phyloP scores from a whole-genome alignment of 1,284 basidiomycete species.

The Fistulinella cinereoalba region DNA sequence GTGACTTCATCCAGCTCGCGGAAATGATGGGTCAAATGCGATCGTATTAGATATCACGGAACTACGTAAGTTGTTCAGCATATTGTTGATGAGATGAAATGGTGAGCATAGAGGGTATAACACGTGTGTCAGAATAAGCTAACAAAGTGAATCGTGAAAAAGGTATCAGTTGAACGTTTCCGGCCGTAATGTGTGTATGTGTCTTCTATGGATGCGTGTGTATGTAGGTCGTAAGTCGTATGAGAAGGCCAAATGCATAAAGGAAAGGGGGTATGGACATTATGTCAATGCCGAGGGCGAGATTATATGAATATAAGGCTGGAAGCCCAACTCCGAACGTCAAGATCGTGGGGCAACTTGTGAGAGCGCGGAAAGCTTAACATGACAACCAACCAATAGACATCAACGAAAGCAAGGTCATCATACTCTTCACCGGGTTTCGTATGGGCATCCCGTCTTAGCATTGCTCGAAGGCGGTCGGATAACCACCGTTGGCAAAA shows the following conservation, averaged over 20 bases:
- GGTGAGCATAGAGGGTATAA: neutral
- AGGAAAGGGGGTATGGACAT: constrained; percentile 1
- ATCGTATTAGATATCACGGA: too few relatives aligned
- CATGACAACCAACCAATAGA: neutral
- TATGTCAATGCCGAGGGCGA: neutral
- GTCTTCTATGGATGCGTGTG: too few relatives aligned
- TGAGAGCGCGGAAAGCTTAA: constrained; percentile 4
- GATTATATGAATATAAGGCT: neutral
- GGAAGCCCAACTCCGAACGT: neutral
- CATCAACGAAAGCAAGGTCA: neutral
- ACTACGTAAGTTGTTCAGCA: neutral
- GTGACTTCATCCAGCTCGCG: too few relatives aligned
- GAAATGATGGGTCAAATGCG: too few relatives aligned
- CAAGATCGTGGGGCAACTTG: constrained; percentile 1
- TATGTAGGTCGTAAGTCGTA: neutral
- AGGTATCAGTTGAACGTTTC: neutral
- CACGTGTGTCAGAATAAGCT: constrained; percentile 5
- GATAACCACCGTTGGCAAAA: constrained; percentile 45
- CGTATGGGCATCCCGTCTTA: constrained; percentile 7
- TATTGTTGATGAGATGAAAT: neutral
- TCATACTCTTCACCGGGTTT: constrained; percentile 12
- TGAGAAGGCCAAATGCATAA: neutral
- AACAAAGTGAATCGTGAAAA: constrained; percentile 5
- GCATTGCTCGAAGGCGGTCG: constrained; percentile 40
- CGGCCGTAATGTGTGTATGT: neutral